Evolutionary conservation across 805 yeast genomes (phyloP), one percentile per base, ranked within the genome.

Genomic region (Sugiyamaella americana): DNA sequence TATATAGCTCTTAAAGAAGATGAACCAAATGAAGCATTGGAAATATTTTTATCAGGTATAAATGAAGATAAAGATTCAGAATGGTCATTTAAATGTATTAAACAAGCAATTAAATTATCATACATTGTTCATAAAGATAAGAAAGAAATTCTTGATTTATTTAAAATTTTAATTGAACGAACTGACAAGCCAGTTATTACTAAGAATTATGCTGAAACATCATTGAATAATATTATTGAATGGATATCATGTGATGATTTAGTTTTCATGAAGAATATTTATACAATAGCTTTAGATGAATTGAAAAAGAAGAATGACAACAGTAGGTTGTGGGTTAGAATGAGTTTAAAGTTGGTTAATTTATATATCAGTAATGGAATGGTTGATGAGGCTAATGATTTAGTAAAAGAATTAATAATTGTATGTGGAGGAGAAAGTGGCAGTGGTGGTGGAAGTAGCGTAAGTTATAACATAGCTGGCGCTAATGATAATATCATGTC

Each of bases 91-190:
- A 64, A 63, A 43, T 59, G 68, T 4, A 34, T 54, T 40, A 67
- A 67, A 41, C 72, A 67, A 50, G 35, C 55, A 11, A 55, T 66
- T 43, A 67, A 67, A 51, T 40, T 67, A n/a, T 49, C 52, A n/a
- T 56, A 59, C 23, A 38, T 32, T 19, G 49, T 46, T 17, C 45
- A 49, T 4, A n/a, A n/a, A n/a, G 43, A 51, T 16, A 46, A 51
- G 32, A 55, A 48, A 13, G 55, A 52, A 8, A 52, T 58, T n/a
- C 49, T 63, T 6, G 46, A 54, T 29, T 54, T 55, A 37, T 50
- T 53, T 38, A 46, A 46, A 17, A 41, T 51, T 26, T 50, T 62
- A 32, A 43, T 59, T 24, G 49, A 51, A 48, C 16, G 46, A 38
- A 32, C 53, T 13, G 24, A 48, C n/a, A 20, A 47, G 19, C 38